Base-by-base conservation (phyloP, 2,329 filamentous ascomycete genomes). In the Chrysoporthe deuterocubensis region DNA sequence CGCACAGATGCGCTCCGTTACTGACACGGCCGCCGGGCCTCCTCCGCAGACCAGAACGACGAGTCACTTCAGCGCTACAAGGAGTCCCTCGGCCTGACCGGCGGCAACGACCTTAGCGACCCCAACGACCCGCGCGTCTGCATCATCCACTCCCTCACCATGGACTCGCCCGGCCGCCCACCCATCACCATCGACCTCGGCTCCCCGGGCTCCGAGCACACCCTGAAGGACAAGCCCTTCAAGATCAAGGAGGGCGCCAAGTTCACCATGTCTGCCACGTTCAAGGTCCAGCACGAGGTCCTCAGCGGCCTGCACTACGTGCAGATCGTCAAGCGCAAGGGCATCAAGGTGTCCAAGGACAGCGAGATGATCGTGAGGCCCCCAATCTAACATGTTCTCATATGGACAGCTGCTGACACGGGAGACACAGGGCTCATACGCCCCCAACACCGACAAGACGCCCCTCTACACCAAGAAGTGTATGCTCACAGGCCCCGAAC, bases 11-110 rank as follows among this genome's bases (percentile, higher is more conserved):
- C 56, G 18, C n/a, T 14, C 32, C 18, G 11, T n/a, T 37, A 44
- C 57, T 44, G 21, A 60, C 57, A 60, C 6, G 37, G 11, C 18
- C 9, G n/a, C 21, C n/a, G 42, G n/a, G 21, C 16, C n/a, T 14
- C 13, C 21, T 16, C 26, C 1, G 8, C 60, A 90, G 85, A 90
- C 76, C 84, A 85, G 73, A 83, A 92, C 75, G 96, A 99, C 79
- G 95, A 98, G 81, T 96, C 95, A 70, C 90, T 99, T 75, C 92
- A 96, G 82, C 92, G 95, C 76, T 99, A 97, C 92, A 99, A 99
- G 85, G 89, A 95, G 77, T 98, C 95, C 14, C 91, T 99, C 70
- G 96, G 96, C 74, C 89, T 98, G 69, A 89, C 90, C 71, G 89
- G 89, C 74, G 91, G 91, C 76, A 88, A 85, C 61, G 86, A 90